Percentiles rank a stretch among this genome's conserved stretches.
phyloP scores from a whole-genome alignment of 2,329 filamentous ascomycete genomes.

The Scytalidium lignicola region DNA sequence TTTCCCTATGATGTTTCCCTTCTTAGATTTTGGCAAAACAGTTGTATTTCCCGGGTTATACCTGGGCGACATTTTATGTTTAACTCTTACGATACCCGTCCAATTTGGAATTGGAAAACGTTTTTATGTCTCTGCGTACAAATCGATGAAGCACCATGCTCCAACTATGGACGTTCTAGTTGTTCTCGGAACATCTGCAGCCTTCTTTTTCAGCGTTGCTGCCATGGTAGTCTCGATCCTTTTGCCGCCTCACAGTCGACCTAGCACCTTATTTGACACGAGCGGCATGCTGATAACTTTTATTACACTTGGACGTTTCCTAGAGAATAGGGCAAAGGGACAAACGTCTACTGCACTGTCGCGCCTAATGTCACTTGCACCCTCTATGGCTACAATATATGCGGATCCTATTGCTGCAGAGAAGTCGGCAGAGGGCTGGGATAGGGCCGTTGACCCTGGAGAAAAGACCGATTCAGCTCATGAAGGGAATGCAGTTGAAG shows the following conservation, averaged over 20 bases:
- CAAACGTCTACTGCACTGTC: slow-evolving; percentile 94
- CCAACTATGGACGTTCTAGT: slow-evolving; percentile 98
- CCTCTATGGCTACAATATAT: slow-evolving; percentile 96
- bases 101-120: slow-evolving; percentile 95
- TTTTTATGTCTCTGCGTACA: slow-evolving; percentile 91
- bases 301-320: slow-evolving; percentile 81
- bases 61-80: slow-evolving; percentile 80
- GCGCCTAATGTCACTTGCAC: slow-evolving; percentile 88
- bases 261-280: slow-evolving; percentile 91
- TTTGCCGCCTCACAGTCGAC: slow-evolving; percentile 69
- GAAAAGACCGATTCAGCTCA: slow-evolving; percentile 37
- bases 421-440: slow-evolving; percentile 81
- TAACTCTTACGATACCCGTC: slow-evolving; percentile 81
- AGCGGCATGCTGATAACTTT: slow-evolving; percentile 98
- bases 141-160: slow-evolving; percentile 81
- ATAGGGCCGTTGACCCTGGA: slow-evolving; percentile 34
- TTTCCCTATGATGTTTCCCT: slow-evolving; percentile 76
- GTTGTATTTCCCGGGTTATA: slow-evolving; percentile 68
- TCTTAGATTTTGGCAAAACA: slow-evolving; percentile 70
- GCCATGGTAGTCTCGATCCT: slow-evolving; percentile 80
- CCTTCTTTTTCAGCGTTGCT: slow-evolving; percentile 91
- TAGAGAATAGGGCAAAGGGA: slow-evolving; percentile 93
- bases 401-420: slow-evolving; percentile 88
- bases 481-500: slow-evolving; percentile 63
- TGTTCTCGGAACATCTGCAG: slow-evolving; percentile 86